phyloP scores from a whole-genome alignment of 2,329 filamentous ascomycete species.

The Coniochaeta pulveracea region DNA sequence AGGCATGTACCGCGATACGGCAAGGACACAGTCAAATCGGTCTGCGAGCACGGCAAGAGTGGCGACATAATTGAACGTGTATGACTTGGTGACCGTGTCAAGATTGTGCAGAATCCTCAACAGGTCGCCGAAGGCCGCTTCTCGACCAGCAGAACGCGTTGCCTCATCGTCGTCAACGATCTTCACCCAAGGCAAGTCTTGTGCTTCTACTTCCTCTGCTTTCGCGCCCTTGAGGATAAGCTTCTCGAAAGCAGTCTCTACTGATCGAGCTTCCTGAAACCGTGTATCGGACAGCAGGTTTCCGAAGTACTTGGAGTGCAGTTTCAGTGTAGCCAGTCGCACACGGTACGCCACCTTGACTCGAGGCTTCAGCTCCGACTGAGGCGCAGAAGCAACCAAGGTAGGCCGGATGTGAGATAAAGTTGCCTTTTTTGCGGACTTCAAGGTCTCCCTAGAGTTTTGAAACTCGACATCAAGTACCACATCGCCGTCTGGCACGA shows the following conservation, averaged over 20 bases:
- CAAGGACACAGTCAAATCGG: constrained; percentile 54
- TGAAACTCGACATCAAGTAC: constrained; percentile 57
- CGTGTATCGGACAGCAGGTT: constrained; percentile 51
- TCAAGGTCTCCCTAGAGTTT: constrained; percentile 39
- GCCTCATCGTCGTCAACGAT: constrained; percentile 61
- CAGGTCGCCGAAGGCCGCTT: constrained; percentile 55
- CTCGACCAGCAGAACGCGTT: constrained; percentile 47
- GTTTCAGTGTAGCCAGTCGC: constrained; percentile 40
- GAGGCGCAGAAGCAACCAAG: constrained; percentile 7
- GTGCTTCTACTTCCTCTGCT: constrained; percentile 30
- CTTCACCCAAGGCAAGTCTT: constrained; percentile 48
- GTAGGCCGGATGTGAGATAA: neutral
- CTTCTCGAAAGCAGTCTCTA: constrained; percentile 37
- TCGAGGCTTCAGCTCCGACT: constrained; percentile 20
- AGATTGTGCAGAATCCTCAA: constrained; percentile 52
- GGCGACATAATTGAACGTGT: constrained; percentile 48
- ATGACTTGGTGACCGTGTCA: constrained; percentile 28
- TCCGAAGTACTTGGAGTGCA: constrained; percentile 58
- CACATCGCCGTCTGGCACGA: constrained; percentile 50
- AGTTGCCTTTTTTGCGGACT: constrained; percentile 28
- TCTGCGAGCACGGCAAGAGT: constrained; percentile 63
- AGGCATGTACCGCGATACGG: constrained; percentile 42
- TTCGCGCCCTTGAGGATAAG: constrained; percentile 35
- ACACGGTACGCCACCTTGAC: constrained; percentile 46
- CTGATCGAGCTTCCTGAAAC: constrained; percentile 50